phyloP scores from a whole-genome alignment of 139 green algal genomes.

The Zygnema cylindricum region DNA sequence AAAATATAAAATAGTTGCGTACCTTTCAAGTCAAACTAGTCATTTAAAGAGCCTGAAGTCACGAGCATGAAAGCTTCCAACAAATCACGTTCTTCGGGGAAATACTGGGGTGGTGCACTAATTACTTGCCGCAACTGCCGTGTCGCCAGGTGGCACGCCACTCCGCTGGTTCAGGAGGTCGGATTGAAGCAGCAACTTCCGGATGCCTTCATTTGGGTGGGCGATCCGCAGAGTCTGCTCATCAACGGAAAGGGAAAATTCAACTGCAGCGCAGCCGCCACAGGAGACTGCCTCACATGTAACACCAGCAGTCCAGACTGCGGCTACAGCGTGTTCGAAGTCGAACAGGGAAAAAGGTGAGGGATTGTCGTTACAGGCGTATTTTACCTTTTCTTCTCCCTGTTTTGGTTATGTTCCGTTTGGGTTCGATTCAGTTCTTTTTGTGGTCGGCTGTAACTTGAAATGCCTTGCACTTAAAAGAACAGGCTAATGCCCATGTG shows the following conservation, averaged over 20 bases:
- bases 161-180: not conserved
- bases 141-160: not conserved
- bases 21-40: no score
- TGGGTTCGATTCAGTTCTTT: not conserved
- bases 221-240: conserved; percentile 32
- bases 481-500: no score
- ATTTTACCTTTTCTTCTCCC: not conserved
- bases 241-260: conserved; percentile 25
- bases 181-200: not conserved
- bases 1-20: no score
- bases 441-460: no score
- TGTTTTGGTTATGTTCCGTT: not conserved
- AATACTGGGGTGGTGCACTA: no score
- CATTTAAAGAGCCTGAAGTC: no score
- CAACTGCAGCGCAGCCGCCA: not conserved
- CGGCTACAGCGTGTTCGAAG: not conserved
- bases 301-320: conserved; percentile 14
- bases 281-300: not conserved
- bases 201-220: conserved; percentile 4
- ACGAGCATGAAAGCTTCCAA: no score
- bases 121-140: no score
- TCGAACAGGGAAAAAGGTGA: conserved; percentile 22
- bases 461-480: no score
- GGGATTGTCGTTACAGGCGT: no score
- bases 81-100: no score